These are phyloP conservation scores for Wallemia mellicola DNA, from an alignment of 1,284 basidiomycete genomes.

Conservation along the genomic window DNA sequence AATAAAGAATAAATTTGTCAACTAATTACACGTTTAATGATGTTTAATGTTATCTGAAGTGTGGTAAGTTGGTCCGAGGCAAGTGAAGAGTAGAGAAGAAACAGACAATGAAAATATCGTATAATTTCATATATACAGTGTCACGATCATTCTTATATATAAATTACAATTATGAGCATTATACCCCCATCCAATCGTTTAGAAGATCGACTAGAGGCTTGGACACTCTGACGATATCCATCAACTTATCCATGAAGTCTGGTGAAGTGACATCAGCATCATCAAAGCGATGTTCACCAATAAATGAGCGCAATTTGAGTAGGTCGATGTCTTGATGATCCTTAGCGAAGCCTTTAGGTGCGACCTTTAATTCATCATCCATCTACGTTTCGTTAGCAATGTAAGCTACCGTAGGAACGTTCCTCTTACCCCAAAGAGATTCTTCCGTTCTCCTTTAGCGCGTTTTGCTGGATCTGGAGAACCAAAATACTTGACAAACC, in stretches of 20 bases:
- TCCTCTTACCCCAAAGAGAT: background rate
- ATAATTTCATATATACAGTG: background rate
- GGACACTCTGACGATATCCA: slow-evolving; percentile 25
- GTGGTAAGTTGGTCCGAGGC: too few species aligned
- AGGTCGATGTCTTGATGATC: slow-evolving; percentile 58
- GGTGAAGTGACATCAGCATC: slow-evolving; percentile 38
- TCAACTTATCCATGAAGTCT: slow-evolving; percentile 33
- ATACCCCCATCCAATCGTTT: background rate
- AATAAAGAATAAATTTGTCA: too few species aligned
- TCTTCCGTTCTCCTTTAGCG: background rate
- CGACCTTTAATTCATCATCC: slow-evolving; percentile 27
- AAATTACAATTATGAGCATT: background rate
- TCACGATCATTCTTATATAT: background rate
- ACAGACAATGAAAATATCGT: background rate
- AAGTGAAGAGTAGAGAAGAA: too few species aligned
- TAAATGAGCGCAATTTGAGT: slow-evolving; percentile 48
- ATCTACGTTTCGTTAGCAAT: background rate
- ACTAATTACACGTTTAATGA: too few species aligned
- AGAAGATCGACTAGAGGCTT: slow-evolving; percentile 47
- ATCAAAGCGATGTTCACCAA: slow-evolving; percentile 36
- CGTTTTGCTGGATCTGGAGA: background rate
- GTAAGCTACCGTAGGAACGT: background rate
- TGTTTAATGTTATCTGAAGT: too few species aligned
- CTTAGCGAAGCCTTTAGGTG: slow-evolving; percentile 63
- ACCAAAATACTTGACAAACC: background rate